phyloP scores from a whole-genome alignment of 345 rosid species.

The Ailanthus altissimus region DNA sequence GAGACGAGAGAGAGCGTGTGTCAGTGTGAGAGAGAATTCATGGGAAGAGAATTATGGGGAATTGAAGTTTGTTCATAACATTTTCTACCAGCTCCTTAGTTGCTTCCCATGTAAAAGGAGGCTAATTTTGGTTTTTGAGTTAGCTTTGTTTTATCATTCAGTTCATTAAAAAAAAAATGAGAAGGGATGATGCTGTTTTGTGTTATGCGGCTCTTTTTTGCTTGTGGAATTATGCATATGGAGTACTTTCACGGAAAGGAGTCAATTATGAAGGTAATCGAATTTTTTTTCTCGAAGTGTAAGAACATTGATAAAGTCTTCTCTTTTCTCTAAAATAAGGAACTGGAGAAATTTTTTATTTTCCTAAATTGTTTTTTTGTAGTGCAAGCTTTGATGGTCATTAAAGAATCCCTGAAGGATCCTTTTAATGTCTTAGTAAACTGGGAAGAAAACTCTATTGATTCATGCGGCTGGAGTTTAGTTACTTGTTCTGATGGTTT shows the following conservation, averaged over 20 bases:
- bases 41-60: constrained; percentile 25
- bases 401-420: constrained; percentile 52
- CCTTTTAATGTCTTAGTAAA: constrained; percentile 62
- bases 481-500: too few relatives aligned
- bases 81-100: constrained; percentile 20
- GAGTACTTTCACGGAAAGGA: constrained; percentile 73
- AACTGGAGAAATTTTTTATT: not conserved
- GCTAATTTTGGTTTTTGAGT: constrained; percentile 19
- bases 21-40: constrained; percentile 35
- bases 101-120: constrained; percentile 21
- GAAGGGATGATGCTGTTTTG: constrained; percentile 29
- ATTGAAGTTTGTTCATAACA: constrained; percentile 15
- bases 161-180: constrained; percentile 34
- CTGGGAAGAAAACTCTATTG: constrained; percentile 80
- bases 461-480: too few relatives aligned
- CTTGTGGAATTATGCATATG: constrained; percentile 47
- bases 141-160: constrained; percentile 11
- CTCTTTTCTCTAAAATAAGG: not conserved
- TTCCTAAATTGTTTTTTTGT: constrained; percentile 11
- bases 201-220: constrained; percentile 36
- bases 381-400: constrained; percentile 80
- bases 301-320: not conserved
- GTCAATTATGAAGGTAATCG: constrained; percentile 84
- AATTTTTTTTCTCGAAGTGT: not conserved
- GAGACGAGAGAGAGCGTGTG: constrained; percentile 20